A percentile compares a stretch with the other conserved stretches of the same genome.
Evolutionary conservation across 345 rosid genomes (phyloP).

Genomic region (Salix dunnii): DNA sequence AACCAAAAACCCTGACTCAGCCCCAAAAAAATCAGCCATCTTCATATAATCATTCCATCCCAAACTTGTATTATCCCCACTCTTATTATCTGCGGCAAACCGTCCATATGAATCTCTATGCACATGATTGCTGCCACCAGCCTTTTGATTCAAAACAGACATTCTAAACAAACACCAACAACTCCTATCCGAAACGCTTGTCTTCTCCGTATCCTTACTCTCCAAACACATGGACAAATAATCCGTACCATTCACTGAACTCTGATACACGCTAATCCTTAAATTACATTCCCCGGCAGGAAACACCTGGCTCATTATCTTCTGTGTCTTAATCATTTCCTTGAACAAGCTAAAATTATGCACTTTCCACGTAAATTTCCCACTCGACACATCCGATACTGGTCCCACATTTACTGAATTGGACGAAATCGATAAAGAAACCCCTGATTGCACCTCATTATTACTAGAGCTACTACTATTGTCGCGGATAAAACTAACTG

Average conservation of each 20-base stretch:
- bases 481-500: conserved; percentile 77
- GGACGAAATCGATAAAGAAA: conserved; percentile 17
- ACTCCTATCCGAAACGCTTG: conserved; percentile 60
- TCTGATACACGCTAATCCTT: conserved; percentile 89
- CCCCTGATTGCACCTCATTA: conserved; percentile 55
- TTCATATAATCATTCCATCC: conserved; percentile 99
- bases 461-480: conserved; percentile 15
- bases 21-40: conserved; percentile 75
- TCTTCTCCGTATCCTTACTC: conserved; percentile 90
- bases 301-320: conserved; percentile 97
- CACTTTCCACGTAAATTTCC: conserved; percentile 96
- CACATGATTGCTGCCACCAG: conserved; percentile 77
- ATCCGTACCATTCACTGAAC: conserved; percentile 77
- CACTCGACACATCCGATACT: conserved; percentile 78
- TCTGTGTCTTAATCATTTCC: conserved; percentile 96
- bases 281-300: conserved; percentile 96
- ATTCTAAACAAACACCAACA: conserved; percentile 99
- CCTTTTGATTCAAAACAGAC: conserved; percentile 89
- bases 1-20: conserved; percentile 67
- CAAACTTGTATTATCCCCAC: conserved; percentile 93
- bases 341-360: conserved; percentile 91
- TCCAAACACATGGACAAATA: conserved; percentile 95
- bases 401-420: conserved; percentile 58
- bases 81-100: conserved; percentile 88
- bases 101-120: conserved; percentile 92